Evolutionary conservation across 495 filamentous ascomycete genomes (phyloP).

Genomic region (Penicillium mononematosum): DNA sequence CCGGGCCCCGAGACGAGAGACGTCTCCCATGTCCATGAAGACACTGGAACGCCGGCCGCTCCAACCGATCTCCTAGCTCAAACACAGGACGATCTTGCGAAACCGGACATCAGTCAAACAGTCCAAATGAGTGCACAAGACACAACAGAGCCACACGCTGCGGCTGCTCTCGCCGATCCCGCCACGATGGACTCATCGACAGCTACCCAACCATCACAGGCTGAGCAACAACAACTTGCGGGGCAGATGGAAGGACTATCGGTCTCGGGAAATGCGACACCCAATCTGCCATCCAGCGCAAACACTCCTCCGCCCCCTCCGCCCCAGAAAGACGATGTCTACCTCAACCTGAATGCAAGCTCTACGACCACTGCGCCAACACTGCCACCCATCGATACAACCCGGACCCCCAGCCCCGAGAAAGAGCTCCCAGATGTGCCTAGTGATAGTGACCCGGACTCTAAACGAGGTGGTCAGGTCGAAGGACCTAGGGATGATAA

Average conservation of each 20-base stretch:
- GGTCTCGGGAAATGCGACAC: slow-evolving; percentile 25
- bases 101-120: slow-evolving; percentile 11
- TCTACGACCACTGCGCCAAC: slow-evolving; percentile 58
- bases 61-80: slow-evolving; percentile 19
- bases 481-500: slow-evolving; percentile 58
- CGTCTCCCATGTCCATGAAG: slow-evolving; percentile 22
- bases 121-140: slow-evolving; percentile 20
- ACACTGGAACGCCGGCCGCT: slow-evolving; percentile 13
- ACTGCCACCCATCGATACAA: slow-evolving; percentile 47
- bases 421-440: slow-evolving; percentile 59
- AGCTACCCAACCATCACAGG: slow-evolving; percentile 15
- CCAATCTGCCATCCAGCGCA: slow-evolving; percentile 19
- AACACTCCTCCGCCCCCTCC: slow-evolving; percentile 40
- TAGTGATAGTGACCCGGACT: slow-evolving; percentile 49
- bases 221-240: slow-evolving; percentile 29
- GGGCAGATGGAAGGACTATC: slow-evolving; percentile 39
- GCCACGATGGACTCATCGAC: slow-evolving; percentile 8
- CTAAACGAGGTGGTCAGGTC: slow-evolving; percentile 43
- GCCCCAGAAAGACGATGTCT: slow-evolving; percentile 52
- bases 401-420: slow-evolving; percentile 39
- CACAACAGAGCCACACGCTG: slow-evolving; percentile 6
- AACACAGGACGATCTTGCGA: slow-evolving; percentile 25
- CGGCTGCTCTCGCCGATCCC: slow-evolving; percentile 4
- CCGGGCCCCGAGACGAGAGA: slow-evolving; percentile 31
- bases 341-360: slow-evolving; percentile 65